Conservation (phyloP, 2,329 filamentous ascomycete species). For the Trichophyton mentagrophytes region DNA sequence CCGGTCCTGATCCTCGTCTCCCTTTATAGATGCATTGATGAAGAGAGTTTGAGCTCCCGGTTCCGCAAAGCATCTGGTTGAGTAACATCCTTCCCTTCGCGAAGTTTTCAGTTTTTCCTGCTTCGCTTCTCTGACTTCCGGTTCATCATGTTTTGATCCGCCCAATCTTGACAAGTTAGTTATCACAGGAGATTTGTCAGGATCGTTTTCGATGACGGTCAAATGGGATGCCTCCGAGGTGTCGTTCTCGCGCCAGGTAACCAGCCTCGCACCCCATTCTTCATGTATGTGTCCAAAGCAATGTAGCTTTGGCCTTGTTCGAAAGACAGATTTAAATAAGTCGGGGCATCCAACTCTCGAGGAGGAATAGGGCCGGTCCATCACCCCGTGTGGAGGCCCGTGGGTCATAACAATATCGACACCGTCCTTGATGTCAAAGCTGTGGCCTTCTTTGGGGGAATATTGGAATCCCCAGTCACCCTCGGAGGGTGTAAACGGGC, state of each 20-base stretch:
- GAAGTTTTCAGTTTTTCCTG: background rate
- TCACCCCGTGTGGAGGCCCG: conserved; percentile 43
- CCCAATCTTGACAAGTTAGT: background rate
- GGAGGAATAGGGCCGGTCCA: conserved; percentile 16
- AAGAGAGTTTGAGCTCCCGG: background rate
- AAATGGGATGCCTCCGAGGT: conserved; percentile 33
- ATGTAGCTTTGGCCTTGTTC: conserved; percentile 24
- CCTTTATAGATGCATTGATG: background rate
- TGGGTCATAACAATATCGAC: conserved; percentile 44
- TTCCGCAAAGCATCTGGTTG: background rate
- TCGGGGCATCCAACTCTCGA: background rate
- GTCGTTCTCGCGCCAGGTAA: conserved; percentile 36
- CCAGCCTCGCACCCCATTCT: conserved; percentile 44
- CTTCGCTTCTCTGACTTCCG: background rate
- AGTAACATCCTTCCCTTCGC: background rate
- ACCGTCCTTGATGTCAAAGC: conserved; percentile 20
- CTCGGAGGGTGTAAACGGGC: conserved; percentile 39
- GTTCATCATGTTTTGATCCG: background rate
- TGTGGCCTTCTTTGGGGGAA: conserved; percentile 24
- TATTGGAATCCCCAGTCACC: conserved; percentile 43
- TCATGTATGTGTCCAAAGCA: conserved; percentile 37
- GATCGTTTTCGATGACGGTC: conserved; percentile 34
- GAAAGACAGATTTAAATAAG: conserved; percentile 21
- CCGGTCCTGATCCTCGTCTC: background rate
- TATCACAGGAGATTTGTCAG: conserved; percentile 19